Evolutionary conservation across 257 asterid genomes (phyloP), one percentile per base, ranked within the genome.

Genomic region (Asclepias syriaca): DNA sequence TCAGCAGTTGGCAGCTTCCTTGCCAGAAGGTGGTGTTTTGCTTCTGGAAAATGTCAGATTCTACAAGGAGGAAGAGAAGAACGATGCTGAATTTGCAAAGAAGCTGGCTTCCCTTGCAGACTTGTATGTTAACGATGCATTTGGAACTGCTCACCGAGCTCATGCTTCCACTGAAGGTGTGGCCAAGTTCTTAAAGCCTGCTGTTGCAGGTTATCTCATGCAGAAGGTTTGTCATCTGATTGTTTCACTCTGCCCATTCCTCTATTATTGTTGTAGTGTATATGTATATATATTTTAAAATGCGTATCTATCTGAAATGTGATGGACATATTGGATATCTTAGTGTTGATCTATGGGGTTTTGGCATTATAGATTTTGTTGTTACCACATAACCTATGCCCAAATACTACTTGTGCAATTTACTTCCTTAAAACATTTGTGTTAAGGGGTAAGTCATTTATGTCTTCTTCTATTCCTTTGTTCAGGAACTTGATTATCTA

Each of bases 401-500:
- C 66, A 61, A 22, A 64, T 16, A 3, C 18, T 6, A 32, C 46
- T 7, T 5, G 0, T 27, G 18, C 58, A 43, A 15, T 13, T 6
- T 13, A 15, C 1, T 40, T 3, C 21, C 45, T 16, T 74, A 6
- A 50, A 32, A 27, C 39, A 49, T 61, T 72, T 37, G 18, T 51
- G 34, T 51, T 22, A 34, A 15, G 19, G 29, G 3, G 29, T 48
- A 37, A 29, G 6, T 4, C 8, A 16, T 15, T 49, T 58, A 24
- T 37, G 34, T 66, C 34, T 65, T 40, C 18, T 37, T 13, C 43
- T 3, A 9, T 15, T 27, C 13, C 10, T 45, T 15, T 71, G 49
- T 64, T 77, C 89, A 91, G 96, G 97, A 91, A 78, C 96, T 91
- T 80, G 96, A 91, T 82, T 89, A 89, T 78, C 70, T 91, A 11